Conservation (phyloP, 345 rosid species). For the Clausena lansium region DNA sequence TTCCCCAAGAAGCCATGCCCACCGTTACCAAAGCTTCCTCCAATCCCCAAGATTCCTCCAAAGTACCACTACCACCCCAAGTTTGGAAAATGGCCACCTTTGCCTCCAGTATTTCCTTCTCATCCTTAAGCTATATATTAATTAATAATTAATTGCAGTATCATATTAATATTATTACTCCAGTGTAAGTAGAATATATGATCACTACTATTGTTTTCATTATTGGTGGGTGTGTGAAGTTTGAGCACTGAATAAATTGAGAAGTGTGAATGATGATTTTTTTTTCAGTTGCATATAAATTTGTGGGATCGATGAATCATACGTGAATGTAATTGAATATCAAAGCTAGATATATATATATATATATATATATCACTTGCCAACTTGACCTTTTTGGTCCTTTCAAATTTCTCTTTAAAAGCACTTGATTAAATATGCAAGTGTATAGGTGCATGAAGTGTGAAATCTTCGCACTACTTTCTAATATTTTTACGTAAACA, state of each 20-base stretch:
- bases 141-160: not conserved
- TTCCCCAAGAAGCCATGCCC: slow-evolving; percentile 25
- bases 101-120: slow-evolving; percentile 26
- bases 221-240: not conserved
- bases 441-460: no score
- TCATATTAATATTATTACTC: not conserved
- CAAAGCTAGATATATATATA: no score
- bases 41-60: slow-evolving; percentile 39
- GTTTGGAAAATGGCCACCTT: slow-evolving; percentile 53
- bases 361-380: not conserved
- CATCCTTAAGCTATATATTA: slow-evolving; percentile 14
- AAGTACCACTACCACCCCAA: slow-evolving; percentile 42
- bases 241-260: not conserved
- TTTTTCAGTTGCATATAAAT: not conserved
- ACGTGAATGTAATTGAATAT: no score
- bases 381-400: not conserved
- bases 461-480: no score
- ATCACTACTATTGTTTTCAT: not conserved
- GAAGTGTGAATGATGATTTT: not conserved
- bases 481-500: no score
- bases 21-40: slow-evolving; percentile 27
- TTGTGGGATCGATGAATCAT: not conserved
- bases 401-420: not conserved
- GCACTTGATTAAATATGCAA: not conserved
- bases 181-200: not conserved